Base-by-base conservation (phyloP, 805 yeast species). In the Suhomyces tanzawaensis region DNA sequence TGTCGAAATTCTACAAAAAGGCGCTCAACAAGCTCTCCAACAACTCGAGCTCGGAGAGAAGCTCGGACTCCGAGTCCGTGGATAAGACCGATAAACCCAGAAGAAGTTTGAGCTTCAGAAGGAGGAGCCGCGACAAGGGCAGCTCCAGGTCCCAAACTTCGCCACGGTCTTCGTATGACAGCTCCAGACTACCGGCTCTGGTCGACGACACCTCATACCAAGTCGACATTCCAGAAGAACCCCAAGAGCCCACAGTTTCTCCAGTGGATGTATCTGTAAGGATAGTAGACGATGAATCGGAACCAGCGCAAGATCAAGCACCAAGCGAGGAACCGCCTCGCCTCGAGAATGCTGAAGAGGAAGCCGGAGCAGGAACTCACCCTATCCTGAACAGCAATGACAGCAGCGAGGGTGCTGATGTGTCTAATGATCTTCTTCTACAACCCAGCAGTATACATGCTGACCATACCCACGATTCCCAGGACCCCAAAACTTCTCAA, bases 1-100 rank as follows among this genome's bases (percentile, higher is more conserved):
- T 43, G 46, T 43, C 46, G 11, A 39, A 40, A 27, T 32, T 38
- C 27, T 43, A 37, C 30, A 36, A 39, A 7, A 43, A 43, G 26
- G 44, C 46, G 13, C 23, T 34, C 30, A 40, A 37, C 35, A 43
- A 40, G 33, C 39, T 43, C 16, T 30, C 44, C 1, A 9, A 9
- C 23, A 37, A 41, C 16, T 26, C 41, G 8, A 29, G 21, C 4
- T 24, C 36, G 15, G 36, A 16, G 14, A 32, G 19, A 17, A 29
- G 12, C 13, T 29, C 33, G 21, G 38, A 35, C 21, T 15, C 32
- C 8, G 38, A 35, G 13, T 29, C 33, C 13, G 25, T 17, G n/a
- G 29, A 14, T 9, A 5, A 7, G 4, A 7, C 24, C 24, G 26
- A 31, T 14, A 38, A 42, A 14, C 37, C 45, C 23, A 39, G 24